Conservation (phyloP, 768 basidiomycete species). For the Mycena vulgaris region DNA sequence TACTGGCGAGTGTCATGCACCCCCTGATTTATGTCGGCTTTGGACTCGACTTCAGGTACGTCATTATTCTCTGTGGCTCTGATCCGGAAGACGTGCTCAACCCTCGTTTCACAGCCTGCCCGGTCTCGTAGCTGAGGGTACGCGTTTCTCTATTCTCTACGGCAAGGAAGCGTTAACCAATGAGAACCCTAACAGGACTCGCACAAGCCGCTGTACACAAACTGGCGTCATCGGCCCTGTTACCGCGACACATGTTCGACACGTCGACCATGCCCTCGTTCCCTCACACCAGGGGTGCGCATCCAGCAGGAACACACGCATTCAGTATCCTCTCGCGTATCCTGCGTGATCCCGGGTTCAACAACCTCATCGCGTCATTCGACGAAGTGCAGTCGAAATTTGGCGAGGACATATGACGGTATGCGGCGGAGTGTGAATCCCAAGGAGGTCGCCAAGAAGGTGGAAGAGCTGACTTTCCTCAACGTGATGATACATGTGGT, state of each 20-base stretch:
- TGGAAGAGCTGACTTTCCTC: conserved; percentile 11
- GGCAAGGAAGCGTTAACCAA: conserved; percentile 4
- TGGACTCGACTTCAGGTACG: conserved; percentile 69
- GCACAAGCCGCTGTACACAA: conserved; percentile 69
- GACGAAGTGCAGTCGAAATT: conserved; percentile 50
- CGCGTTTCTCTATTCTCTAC: conserved; percentile 9
- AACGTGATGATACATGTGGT: conserved; percentile 5
- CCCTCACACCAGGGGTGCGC: conserved; percentile 7
- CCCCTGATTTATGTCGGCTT: conserved; percentile 76
- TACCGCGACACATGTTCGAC: conserved; percentile 24
- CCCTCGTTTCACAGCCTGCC: conserved; percentile 49
- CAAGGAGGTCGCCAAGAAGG: conserved; percentile 59
- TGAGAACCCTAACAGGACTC: conserved; percentile 58
- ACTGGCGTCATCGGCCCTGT: conserved; percentile 14
- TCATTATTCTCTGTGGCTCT: conserved; percentile 26
- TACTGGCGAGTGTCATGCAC: conserved; percentile 71
- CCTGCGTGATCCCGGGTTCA: conserved; percentile 63
- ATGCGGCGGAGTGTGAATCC: conserved; percentile 59
- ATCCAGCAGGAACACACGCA: too few relatives aligned
- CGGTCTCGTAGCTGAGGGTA: conserved; percentile 77
- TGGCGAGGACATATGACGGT: conserved; percentile 57
- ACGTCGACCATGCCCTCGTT: too few relatives aligned
- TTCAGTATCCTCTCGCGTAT: conserved; percentile 71
- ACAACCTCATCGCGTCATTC: conserved; percentile 43
- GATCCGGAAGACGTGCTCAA: too few relatives aligned